phyloP scores from a whole-genome alignment of 768 basidiomycete genomes.

The Cubamyces lactineus region DNA sequence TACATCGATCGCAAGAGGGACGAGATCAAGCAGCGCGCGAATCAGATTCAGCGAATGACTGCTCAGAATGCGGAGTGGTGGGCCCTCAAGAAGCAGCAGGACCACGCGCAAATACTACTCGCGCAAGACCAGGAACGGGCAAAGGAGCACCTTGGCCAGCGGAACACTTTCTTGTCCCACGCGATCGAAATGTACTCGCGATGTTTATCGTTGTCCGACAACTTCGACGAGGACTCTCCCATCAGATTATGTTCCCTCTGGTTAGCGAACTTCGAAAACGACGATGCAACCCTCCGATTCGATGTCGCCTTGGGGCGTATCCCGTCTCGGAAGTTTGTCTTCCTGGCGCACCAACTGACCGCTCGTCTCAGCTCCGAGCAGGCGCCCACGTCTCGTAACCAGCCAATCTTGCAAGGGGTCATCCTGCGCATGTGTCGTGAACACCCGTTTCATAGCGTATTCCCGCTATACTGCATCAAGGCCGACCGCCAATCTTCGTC shows the following conservation, averaged over 20 bases:
- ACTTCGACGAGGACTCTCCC: conserved; percentile 73
- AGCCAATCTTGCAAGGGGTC: conserved; percentile 62
- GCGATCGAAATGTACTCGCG: conserved; percentile 88
- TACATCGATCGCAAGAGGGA: conserved; percentile 73
- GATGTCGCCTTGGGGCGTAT: conserved; percentile 55
- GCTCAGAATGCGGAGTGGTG: conserved; percentile 26
- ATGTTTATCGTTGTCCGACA: conserved; percentile 69
- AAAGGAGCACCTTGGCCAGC: conserved; percentile 45
- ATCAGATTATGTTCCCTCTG: conserved; percentile 89
- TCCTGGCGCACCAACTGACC: conserved; percentile 90
- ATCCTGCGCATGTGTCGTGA: conserved; percentile 81
- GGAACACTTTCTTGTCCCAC: conserved; percentile 65
- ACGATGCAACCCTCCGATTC: conserved; percentile 46
- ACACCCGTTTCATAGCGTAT: conserved; percentile 93
- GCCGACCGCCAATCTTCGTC: conserved; percentile 34
- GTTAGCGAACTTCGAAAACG: conserved; percentile 83
- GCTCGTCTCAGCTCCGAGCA: conserved; percentile 65
- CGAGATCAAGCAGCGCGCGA: conserved; percentile 63
- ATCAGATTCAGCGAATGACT: conserved; percentile 35
- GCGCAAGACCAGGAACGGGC: conserved; percentile 55
- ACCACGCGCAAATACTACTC: conserved; percentile 49
- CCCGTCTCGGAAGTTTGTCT: conserved; percentile 88
- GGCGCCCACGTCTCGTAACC: conserved; percentile 39
- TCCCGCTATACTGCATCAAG: conserved; percentile 82
- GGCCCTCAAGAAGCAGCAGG: conserved; percentile 42